Conservation (phyloP, 805 yeast genomes). For the Debaryomyces prosopidis region DNA sequence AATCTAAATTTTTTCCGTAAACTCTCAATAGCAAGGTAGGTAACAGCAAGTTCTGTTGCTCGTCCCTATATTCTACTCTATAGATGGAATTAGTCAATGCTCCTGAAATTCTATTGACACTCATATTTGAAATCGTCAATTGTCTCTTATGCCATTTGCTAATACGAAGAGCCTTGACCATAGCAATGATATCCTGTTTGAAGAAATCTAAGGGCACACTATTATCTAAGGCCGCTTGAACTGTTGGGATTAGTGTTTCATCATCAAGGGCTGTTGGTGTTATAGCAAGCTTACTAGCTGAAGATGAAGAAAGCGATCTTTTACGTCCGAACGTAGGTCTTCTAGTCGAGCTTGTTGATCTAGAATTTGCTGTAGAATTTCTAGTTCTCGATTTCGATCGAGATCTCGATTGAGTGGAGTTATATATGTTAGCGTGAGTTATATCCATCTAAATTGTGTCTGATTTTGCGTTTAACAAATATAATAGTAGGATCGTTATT, state of each 20-base stretch:
- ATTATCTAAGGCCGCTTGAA: conserved; percentile 67
- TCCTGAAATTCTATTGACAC: conserved; percentile 74
- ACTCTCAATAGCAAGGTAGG: conserved; percentile 74
- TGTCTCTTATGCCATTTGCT: conserved; percentile 75
- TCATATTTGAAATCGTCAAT: conserved; percentile 42
- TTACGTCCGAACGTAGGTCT: conserved; percentile 34
- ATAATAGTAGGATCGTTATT: no score
- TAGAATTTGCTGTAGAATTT: conserved; percentile 31
- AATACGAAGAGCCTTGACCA: conserved; percentile 62
- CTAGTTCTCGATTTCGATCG: conserved; percentile 38
- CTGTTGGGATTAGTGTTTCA: conserved; percentile 45
- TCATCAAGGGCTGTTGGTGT: conserved; percentile 28
- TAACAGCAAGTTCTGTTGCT: conserved; percentile 34
- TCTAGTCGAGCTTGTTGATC: conserved; percentile 34
- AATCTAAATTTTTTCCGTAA: conserved; percentile 85
- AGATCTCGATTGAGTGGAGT: conserved; percentile 27
- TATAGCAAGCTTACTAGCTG: conserved; percentile 26
- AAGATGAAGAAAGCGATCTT: conserved; percentile 37
- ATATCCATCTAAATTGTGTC: conserved; percentile 6
- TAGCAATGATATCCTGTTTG: conserved; percentile 72
- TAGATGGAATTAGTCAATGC: conserved; percentile 93
- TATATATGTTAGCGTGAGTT: conserved; percentile 6
- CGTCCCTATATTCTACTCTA: conserved; percentile 58
- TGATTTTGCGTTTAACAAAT: no score
- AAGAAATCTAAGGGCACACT: conserved; percentile 81